phyloP scores from a whole-genome alignment of 2,329 filamentous ascomycete genomes.

The Neopestalotiopsis rosae region DNA sequence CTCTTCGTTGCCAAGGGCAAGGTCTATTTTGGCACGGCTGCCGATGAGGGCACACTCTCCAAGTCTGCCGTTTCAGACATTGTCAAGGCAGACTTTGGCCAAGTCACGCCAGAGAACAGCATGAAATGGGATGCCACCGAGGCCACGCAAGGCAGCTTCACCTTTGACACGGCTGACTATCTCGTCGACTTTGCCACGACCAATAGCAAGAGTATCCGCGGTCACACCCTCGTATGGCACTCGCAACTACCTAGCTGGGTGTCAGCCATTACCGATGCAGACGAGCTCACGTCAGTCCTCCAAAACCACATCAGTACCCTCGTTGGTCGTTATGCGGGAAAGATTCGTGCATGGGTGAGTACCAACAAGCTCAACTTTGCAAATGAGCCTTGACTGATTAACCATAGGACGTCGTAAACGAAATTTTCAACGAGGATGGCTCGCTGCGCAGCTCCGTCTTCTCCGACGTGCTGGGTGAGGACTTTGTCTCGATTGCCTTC shows the following conservation, averaged over 20 bases:
- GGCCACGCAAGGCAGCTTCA: slow-evolving; percentile 53
- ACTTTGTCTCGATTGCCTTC: slow-evolving; percentile 74
- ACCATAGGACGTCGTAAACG: slow-evolving; percentile 64
- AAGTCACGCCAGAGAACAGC: slow-evolving; percentile 71
- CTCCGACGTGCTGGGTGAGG: slow-evolving; percentile 70
- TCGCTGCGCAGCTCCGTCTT: slow-evolving; percentile 66
- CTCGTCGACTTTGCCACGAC: slow-evolving; percentile 61
- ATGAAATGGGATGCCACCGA: slow-evolving; percentile 70
- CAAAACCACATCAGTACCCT: slow-evolving; percentile 64
- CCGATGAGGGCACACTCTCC: slow-evolving; percentile 58
- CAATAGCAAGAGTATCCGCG: slow-evolving; percentile 65
- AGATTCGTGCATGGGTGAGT: slow-evolving; percentile 49
- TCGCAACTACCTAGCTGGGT: slow-evolving; percentile 67
- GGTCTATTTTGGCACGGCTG: slow-evolving; percentile 65
- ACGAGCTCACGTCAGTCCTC: slow-evolving; percentile 57
- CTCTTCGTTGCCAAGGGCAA: slow-evolving; percentile 68
- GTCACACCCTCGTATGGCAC: slow-evolving; percentile 72
- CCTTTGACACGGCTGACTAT: slow-evolving; percentile 61
- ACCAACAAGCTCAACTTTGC: background rate
- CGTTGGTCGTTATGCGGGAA: slow-evolving; percentile 65
- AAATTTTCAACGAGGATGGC: slow-evolving; percentile 68
- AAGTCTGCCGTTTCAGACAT: slow-evolving; percentile 55
- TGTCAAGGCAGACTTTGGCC: slow-evolving; percentile 66
- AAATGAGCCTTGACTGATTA: slow-evolving; percentile 19
- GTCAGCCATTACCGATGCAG: slow-evolving; percentile 41